Evolutionary conservation across 768 basidiomycete species (phyloP), one percentile per base, ranked within the genome.

Genomic region (Hericium coralloides): DNA sequence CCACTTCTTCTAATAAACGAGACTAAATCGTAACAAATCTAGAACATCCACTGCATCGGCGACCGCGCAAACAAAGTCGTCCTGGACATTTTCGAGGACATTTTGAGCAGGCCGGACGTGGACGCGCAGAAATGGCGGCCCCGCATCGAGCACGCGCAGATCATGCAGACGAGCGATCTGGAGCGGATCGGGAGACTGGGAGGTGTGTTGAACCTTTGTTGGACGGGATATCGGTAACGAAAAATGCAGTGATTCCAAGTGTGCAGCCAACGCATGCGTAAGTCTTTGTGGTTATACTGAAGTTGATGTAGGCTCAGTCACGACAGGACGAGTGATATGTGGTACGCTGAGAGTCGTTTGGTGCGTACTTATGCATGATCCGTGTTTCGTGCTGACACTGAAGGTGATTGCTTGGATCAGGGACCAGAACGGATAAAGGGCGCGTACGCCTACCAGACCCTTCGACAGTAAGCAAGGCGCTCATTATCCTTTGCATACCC

Each of bases 201-300:
- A 63, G 83, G 93, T 87, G 58, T 38, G 81, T 67, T 17, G 17
- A 54, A 38, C 26, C 26, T 56, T 22, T 38, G 15, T 26, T 17
- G 39, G 17, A 38, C 10, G 48, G 36, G 53, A 38, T 55, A 18
- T 55, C 47, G 43, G 54, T 18, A 50, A 31, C 31, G 31, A 22
- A 22, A 18, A 15, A n/a, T 36, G n/a, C 47, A 93, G 90, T 98
- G 20, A 87, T 95, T 64, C 80, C 89, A 4, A 95, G 92, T 62
- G 91, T 95, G 3, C 94, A 98, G 65, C 94, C 94, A 0, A 94
- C 91, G 1, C 93, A 97, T 66, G 92, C 86, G 81, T 92, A 71
- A 70, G 83, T 72, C 10, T 59, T 14, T 41, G 7, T 14, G 18
- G 36, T 38, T 25, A 17, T 20, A 18, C n/a, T 36, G 15, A 17